These are phyloP conservation scores for Hypseocharis bilobata DNA, from an alignment of 441 rosid genomes.

Conservation along the genomic window DNA sequence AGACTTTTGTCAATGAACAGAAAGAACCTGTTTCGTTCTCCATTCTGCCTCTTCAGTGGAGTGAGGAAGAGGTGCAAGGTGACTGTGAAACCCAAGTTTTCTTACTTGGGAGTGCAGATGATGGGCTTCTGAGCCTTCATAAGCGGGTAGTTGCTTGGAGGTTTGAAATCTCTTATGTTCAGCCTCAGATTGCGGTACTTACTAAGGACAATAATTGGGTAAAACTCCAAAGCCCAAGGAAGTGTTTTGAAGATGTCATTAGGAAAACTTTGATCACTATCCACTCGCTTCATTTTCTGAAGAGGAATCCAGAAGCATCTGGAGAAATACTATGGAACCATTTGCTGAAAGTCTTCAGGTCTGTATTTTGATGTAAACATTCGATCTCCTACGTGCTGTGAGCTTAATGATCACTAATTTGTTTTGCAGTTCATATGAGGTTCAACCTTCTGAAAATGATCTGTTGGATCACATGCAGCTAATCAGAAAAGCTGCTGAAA, in stretches of 20 bases:
- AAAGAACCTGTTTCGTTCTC: slow-evolving; percentile 27
- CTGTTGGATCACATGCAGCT: slow-evolving; percentile 31
- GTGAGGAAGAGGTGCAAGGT: slow-evolving; percentile 12
- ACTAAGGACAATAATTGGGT: slow-evolving; percentile 26
- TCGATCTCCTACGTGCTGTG: not conserved
- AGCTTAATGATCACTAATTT: not conserved
- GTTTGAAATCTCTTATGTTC: slow-evolving; percentile 22
- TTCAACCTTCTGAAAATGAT: slow-evolving; percentile 34
- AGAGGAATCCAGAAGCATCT: slow-evolving; percentile 21
- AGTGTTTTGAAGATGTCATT: slow-evolving; percentile 20
- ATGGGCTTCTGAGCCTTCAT: slow-evolving; percentile 24
- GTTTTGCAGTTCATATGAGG: slow-evolving; percentile 26
- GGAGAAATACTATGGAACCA: slow-evolving; percentile 24
- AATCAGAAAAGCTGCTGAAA: slow-evolving; percentile 32
- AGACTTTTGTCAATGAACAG: slow-evolving; percentile 20
- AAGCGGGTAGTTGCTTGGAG: slow-evolving; percentile 28
- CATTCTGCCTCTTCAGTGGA: slow-evolving; percentile 30
- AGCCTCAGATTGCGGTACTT: slow-evolving; percentile 27
- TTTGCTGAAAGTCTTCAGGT: slow-evolving; percentile 26
- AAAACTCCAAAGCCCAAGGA: slow-evolving; percentile 29
- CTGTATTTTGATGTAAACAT: not conserved
- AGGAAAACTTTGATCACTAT: slow-evolving; percentile 29
- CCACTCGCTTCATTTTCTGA: slow-evolving; percentile 31
- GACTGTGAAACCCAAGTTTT: slow-evolving; percentile 11
- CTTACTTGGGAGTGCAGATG: slow-evolving; percentile 21